A percentile compares a stretch with the other conserved stretches of the same genome.
These are phyloP conservation scores for Termitomyces sp. DNA, from an alignment of 768 basidiomycete genomes.

Conservation along the genomic window DNA sequence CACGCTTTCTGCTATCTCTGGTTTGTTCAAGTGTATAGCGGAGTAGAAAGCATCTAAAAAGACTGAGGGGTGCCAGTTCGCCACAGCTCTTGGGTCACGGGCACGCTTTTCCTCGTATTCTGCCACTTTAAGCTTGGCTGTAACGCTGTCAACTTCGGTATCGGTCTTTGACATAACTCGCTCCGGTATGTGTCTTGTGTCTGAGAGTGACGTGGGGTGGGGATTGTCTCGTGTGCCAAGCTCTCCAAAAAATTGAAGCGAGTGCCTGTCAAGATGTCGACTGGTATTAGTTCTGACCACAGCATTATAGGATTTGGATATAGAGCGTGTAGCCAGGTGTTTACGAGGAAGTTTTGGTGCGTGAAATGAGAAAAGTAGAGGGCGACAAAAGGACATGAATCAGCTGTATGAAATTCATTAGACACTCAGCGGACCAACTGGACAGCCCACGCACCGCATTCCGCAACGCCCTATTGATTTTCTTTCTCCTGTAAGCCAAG, in stretches of 20 bases:
- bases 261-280: neutral
- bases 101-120: conserved; percentile 7
- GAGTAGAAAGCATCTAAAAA: conserved; percentile 7
- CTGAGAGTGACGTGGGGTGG: conserved; percentile 4
- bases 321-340: conserved; percentile 14
- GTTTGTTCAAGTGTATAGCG: neutral
- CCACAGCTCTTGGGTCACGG: conserved; percentile 3
- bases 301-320: conserved; percentile 17
- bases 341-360: conserved; percentile 21
- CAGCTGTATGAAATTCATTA: conserved; percentile 33
- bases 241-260: neutral
- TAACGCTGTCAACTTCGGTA: neutral
- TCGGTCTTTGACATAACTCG: conserved; percentile 7
- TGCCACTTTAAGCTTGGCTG: neutral
- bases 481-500: conserved; percentile 1
- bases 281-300: neutral
- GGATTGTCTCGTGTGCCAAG: conserved; percentile 3
- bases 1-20: conserved; percentile 13
- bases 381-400: conserved; percentile 77
- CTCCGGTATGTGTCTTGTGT: conserved; percentile 4
- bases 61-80: neutral
- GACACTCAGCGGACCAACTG: neutral
- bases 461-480: conserved; percentile 28
- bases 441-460: conserved; percentile 45
- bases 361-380: conserved; percentile 44